A percentile compares a stretch with the other conserved stretches of the same genome.
Evolutionary conservation across 177 flowering plant genomes (phyloP).

Genomic region (Vitis hybrid): DNA sequence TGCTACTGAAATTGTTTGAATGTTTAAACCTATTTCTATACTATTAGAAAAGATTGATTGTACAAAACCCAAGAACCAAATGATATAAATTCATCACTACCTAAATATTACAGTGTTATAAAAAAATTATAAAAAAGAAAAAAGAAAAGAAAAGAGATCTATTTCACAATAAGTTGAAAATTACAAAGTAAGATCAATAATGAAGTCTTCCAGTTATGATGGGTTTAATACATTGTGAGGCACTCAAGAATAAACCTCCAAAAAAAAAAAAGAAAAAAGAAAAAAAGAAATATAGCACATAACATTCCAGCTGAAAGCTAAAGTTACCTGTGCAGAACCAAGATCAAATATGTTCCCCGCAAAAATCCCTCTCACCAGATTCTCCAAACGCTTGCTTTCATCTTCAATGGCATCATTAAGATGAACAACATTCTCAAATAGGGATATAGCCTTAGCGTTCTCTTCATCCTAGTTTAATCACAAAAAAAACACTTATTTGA

Average conservation of each 20-base stretch:
- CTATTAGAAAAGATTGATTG: not conserved
- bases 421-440: slow-evolving; percentile 66
- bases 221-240: not conserved
- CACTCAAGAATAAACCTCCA: not conserved
- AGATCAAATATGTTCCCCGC: slow-evolving; percentile 99
- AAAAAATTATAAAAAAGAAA: too few relatives aligned
- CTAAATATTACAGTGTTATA: too few relatives aligned
- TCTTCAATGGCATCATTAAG: slow-evolving; percentile 93
- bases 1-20: not conserved
- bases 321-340: slow-evolving; percentile 89
- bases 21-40: not conserved
- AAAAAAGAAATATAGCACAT: not conserved
- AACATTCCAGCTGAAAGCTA: not conserved
- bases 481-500: not conserved
- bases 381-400: slow-evolving; percentile 67
- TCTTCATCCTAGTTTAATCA: slow-evolving; percentile 76
- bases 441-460: slow-evolving; percentile 88
- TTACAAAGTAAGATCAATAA: not conserved
- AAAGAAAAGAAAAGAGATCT: not conserved
- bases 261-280: too few relatives aligned
- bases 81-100: not conserved
- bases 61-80: not conserved
- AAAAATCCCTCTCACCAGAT: slow-evolving; percentile 86
- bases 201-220: not conserved
- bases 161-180: not conserved